These are phyloP conservation scores for Nicotiana rustica DNA, from an alignment of 305 asterid species.

Conservation along the genomic window DNA sequence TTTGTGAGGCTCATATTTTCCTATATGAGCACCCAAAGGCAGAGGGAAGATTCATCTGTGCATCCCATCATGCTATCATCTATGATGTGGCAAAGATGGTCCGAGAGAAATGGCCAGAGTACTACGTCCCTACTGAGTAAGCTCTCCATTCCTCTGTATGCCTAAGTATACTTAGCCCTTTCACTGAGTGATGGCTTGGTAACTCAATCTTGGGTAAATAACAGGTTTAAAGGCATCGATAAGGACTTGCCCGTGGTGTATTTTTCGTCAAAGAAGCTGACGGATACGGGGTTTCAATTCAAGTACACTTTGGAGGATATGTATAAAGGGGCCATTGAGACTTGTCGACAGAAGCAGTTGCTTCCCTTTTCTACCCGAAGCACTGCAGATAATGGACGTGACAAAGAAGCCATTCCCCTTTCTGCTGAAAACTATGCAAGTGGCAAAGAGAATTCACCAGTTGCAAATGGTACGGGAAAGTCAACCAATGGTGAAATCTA, in stretches of 20 bases:
- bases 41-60: constrained; percentile 86
- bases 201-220: constrained; percentile 30
- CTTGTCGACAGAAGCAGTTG: constrained; percentile 73
- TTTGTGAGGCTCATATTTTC: constrained; percentile 85
- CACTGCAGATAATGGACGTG: constrained; percentile 39
- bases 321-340: constrained; percentile 79
- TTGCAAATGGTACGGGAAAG: constrained; percentile 31
- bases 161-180: background rate
- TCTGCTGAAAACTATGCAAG: constrained; percentile 38
- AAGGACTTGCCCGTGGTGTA: constrained; percentile 67
- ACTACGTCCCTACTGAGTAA: constrained; percentile 78
- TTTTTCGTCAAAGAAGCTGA: constrained; percentile 79
- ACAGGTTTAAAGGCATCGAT: constrained; percentile 81
- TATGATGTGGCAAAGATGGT: constrained; percentile 69
- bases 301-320: constrained; percentile 82
- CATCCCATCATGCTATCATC: constrained; percentile 84
- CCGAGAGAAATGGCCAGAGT: constrained; percentile 82
- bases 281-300: constrained; percentile 69
- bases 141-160: constrained; percentile 26
- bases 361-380: constrained; percentile 60
- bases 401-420: constrained; percentile 42
- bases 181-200: background rate
- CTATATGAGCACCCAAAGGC: constrained; percentile 79
- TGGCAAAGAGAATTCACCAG: constrained; percentile 40
- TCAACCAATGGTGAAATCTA: constrained; percentile 7